phyloP scores from a whole-genome alignment of 768 basidiomycete genomes.

The Pilatotrama ljubarskyi region DNA sequence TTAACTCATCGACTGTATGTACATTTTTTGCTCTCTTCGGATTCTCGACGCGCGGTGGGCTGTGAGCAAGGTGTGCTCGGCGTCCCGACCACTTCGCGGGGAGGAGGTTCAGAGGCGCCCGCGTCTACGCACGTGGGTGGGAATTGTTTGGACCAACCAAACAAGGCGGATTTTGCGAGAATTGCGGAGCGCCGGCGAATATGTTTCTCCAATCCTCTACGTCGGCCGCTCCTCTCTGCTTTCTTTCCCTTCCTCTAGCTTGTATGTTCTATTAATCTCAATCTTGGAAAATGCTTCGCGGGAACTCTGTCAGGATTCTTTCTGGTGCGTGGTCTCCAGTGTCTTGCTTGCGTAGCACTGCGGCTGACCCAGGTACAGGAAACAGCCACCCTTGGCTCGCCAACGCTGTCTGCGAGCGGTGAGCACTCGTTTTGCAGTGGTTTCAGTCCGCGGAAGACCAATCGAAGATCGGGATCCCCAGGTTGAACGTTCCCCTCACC shows the following conservation, averaged over 20 bases:
- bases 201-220: constrained; percentile 16
- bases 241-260: constrained; percentile 12
- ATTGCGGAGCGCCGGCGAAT: constrained; percentile 19
- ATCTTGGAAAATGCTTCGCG: constrained; percentile 67
- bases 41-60: too few species aligned
- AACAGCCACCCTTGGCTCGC: constrained; percentile 99
- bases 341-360: background rate
- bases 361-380: constrained; percentile 50
- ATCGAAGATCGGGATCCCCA: constrained; percentile 43
- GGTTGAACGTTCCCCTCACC: constrained; percentile 86
- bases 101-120: background rate
- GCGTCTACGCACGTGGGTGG: constrained; percentile 12
- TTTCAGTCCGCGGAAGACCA: constrained; percentile 42
- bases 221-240: background rate
- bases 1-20: background rate
- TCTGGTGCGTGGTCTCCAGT: constrained; percentile 51
- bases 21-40: background rate
- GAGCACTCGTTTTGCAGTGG: constrained; percentile 56
- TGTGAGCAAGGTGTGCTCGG: too few species aligned
- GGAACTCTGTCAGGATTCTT: constrained; percentile 76
- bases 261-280: constrained; percentile 25
- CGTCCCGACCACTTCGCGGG: background rate
- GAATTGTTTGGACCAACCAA: constrained; percentile 17
- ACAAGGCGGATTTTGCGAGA: constrained; percentile 18
- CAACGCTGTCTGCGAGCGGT: constrained; percentile 94